phyloP scores from a whole-genome alignment of 352 stramenopile genomes.

The Pythium folliculosum region DNA sequence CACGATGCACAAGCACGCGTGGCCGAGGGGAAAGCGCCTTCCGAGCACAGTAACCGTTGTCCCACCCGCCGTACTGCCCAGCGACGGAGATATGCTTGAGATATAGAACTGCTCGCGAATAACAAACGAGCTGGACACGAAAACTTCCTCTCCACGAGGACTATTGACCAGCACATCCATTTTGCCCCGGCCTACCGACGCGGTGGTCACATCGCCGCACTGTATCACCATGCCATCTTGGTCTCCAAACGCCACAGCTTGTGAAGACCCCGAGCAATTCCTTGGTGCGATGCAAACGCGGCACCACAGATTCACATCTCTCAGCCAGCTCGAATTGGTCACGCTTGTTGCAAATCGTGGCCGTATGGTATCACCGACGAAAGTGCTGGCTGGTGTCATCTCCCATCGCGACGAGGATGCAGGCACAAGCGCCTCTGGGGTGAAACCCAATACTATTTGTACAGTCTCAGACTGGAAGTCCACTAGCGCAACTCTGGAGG shows the following conservation, averaged over 20 bases:
- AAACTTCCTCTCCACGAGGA: background rate
- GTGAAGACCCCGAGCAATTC: background rate
- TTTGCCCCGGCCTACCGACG: background rate
- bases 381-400: background rate
- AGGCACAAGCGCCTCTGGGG: background rate
- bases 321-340: background rate
- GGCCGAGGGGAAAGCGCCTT: constrained; percentile 6
- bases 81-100: background rate
- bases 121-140: background rate
- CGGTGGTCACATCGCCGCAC: background rate
- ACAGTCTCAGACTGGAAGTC: background rate
- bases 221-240: background rate
- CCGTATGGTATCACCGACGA: background rate
- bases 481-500: background rate
- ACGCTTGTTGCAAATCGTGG: background rate
- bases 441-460: background rate
- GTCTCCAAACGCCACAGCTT: background rate
- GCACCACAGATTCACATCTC: background rate
- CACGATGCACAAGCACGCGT: constrained; percentile 7
- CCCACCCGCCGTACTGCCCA: constrained; percentile 7
- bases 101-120: constrained; percentile 2
- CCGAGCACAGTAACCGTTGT: constrained; percentile 7
- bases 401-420: background rate
- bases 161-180: background rate
- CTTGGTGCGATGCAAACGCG: background rate